Evolutionary conservation across 352 stramenopile species (phyloP).

Genomic region (Globisporangium rhizosaccharum): DNA sequence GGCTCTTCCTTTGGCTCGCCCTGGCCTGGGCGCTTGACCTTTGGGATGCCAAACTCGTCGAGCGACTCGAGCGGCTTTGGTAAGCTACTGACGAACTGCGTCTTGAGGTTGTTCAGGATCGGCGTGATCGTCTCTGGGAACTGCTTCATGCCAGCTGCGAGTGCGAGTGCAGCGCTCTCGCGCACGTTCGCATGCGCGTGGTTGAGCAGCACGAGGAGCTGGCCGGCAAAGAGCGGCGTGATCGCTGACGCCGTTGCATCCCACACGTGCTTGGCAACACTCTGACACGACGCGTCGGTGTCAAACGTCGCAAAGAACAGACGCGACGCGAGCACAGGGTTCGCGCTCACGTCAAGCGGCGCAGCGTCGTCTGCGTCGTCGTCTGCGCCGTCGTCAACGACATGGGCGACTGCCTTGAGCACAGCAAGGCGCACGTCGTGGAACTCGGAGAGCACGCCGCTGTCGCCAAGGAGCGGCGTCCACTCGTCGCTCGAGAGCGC

Average conservation of each 20-base stretch:
- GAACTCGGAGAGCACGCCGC: constrained; percentile 62
- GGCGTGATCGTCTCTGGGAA: constrained; percentile 71
- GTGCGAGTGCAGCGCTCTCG: constrained; percentile 64
- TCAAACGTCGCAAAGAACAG: constrained; percentile 73
- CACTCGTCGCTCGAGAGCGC: constrained; percentile 58
- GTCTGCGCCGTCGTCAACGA: constrained; percentile 24
- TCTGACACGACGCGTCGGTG: constrained; percentile 43
- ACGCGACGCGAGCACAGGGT: constrained; percentile 46
- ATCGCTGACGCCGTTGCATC: constrained; percentile 40
- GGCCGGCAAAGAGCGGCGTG: constrained; percentile 53
- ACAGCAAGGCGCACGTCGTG: constrained; percentile 46
- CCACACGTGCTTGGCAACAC: constrained; percentile 64
- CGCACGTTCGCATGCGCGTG: constrained; percentile 74
- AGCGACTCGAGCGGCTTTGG: constrained; percentile 50
- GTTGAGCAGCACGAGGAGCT: constrained; percentile 66
- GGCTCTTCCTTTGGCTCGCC: constrained; percentile 50
- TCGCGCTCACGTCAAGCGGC: constrained; percentile 27
- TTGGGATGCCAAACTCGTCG: constrained; percentile 73
- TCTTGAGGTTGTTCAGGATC: constrained; percentile 62
- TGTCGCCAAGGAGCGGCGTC: constrained; percentile 59
- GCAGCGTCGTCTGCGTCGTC: constrained; percentile 30
- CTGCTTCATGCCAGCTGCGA: constrained; percentile 77
- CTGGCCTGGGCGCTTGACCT: constrained; percentile 50
- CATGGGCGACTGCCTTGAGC: constrained; percentile 54
- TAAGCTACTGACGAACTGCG: constrained; percentile 52